Evolutionary conservation across 1,139 yeast species (phyloP), one percentile per base, ranked within the genome.

Genomic region (Entelexis sorbosivorans): DNA sequence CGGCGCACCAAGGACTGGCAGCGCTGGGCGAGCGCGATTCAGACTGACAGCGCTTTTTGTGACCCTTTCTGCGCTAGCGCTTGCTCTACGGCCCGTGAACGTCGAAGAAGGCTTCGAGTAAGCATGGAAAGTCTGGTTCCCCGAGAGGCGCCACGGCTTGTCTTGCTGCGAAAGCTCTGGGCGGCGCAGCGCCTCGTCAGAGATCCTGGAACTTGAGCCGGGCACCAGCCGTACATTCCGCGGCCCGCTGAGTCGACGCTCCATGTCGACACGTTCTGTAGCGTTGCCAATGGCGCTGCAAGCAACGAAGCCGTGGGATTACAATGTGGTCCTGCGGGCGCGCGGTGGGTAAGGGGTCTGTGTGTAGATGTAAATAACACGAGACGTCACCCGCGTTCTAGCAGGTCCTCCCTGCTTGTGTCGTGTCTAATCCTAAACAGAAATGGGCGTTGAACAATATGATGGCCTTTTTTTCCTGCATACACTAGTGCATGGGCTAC

Each of bases 171-270:
- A 5, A 3, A n/a, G 40, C 13, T 22, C 14, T 16, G 19, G 5
- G 5, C 33, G 43, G 9, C 19, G 22, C 22, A 17, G 14, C 22
- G 33, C 43, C 20, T 39, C 43, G n/a, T 26, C 33, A 7, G 43
- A 39, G 20, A 39, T 3, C 10, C 44, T 10, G 9, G 26, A 17
- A 11, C n/a, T n/a, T 7, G 33, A 2, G 9, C 29, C 8, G 9
- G 29, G 26, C 16, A 28, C 29, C 11, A 7, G 17, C 24, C 9
- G 34, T 24, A 13, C 10, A 24, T 6, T 40, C 28, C 3, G 44
- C 24, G 24, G 26, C 5, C 47, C 47, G 14, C 47, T 44, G 16
- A 20, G 33, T 7, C 47, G 38, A 14, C 47, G 47, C 24, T 34
- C 44, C 44, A 29, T 40, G 19, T 29, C 9, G n/a, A 5, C 14